Base-by-base conservation (phyloP, 805 yeast species). In the Nakazawaea siamensis region DNA sequence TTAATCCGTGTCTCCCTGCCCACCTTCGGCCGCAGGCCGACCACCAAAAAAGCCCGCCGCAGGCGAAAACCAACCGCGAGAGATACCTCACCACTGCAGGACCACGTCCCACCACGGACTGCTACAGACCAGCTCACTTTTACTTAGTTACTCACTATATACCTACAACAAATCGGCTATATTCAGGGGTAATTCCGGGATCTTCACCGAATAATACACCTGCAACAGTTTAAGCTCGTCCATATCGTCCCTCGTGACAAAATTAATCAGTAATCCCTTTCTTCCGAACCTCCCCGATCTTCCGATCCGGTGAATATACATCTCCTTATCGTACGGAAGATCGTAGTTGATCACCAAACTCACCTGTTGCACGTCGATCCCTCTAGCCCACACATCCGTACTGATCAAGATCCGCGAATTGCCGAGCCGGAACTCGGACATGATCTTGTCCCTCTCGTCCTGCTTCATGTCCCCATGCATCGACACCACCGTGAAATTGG, bases 221-320 rank as follows among this genome's bases (percentile, higher is more conserved):
- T 90, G 97, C 46, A 92, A 77, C 58, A 83, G 95, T 57, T 81
- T 77, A 66, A 88, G 67, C 55, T 71, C 71, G 45, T 72, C 68
- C 45, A 70, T 70, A 57, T 90, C 97, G 37, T 77, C 78, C 43
- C 69, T 71, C 34, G 97, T 88, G 50, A 88, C 80, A 54, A 90
- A 83, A 70, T 88, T 92, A 58, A 90, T 83, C 43, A 97, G 97
- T 43, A 85, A 90, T 70, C 98, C 98, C 68, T 88, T 90, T 63
- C 98, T 77, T 58, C 98, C 98, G 70, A 90, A 90, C 63, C 98
- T 80, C 54, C 98, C 98, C 50, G 94, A 85, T 68, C 98, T 79
- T 62, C 98, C 98, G 53, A 90, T 94, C 68, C 98, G 76, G 67
- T 90, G 98, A 53, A 90, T 82, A 61, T 92, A 90, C 69, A 85